phyloP scores from a whole-genome alignment of 1,284 basidiomycete genomes.

The Singerocomus inundabilis region DNA sequence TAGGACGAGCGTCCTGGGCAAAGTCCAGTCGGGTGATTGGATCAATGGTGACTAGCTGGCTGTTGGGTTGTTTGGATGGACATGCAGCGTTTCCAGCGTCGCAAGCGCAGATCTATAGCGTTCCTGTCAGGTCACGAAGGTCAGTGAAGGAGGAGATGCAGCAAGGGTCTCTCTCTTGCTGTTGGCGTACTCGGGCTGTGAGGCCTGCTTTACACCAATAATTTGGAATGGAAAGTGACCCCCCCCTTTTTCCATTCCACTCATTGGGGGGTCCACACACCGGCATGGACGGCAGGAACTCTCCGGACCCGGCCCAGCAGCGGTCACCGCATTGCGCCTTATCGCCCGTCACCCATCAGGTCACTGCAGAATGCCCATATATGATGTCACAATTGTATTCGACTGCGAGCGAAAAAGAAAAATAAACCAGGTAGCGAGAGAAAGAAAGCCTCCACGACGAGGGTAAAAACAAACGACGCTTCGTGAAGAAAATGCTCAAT shows the following conservation, averaged over 20 bases:
- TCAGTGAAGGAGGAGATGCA: slow-evolving; percentile 19
- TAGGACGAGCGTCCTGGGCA: slow-evolving; percentile 55
- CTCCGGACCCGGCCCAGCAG: no score
- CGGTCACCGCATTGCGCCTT: no score
- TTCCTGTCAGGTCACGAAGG: slow-evolving; percentile 21
- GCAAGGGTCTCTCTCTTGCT: slow-evolving; percentile 27
- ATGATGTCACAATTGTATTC: neutral
- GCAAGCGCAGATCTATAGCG: slow-evolving; percentile 16
- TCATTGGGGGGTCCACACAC: slow-evolving; percentile 10
- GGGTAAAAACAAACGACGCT: slow-evolving; percentile 23
- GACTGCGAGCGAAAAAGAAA: slow-evolving; percentile 9
- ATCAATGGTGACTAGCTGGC: slow-evolving; percentile 61
- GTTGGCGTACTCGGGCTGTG: slow-evolving; percentile 27
- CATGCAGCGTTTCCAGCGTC: slow-evolving; percentile 33
- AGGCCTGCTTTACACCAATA: slow-evolving; percentile 19
- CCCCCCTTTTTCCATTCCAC: slow-evolving; percentile 24
- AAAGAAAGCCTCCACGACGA: slow-evolving; percentile 17
- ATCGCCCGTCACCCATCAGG: no score
- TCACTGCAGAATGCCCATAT: no score
- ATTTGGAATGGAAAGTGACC: slow-evolving; percentile 31
- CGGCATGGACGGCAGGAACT: no score
- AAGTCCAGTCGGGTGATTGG: slow-evolving; percentile 54
- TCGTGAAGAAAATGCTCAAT: slow-evolving; percentile 26
- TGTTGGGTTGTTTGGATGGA: slow-evolving; percentile 25
- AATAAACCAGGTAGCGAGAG: neutral